A percentile compares a stretch with the other conserved stretches of the same genome.
These are phyloP conservation scores for Diaporthe velutina DNA, from an alignment of 2,329 filamentous ascomycete species.

Conservation along the genomic window DNA sequence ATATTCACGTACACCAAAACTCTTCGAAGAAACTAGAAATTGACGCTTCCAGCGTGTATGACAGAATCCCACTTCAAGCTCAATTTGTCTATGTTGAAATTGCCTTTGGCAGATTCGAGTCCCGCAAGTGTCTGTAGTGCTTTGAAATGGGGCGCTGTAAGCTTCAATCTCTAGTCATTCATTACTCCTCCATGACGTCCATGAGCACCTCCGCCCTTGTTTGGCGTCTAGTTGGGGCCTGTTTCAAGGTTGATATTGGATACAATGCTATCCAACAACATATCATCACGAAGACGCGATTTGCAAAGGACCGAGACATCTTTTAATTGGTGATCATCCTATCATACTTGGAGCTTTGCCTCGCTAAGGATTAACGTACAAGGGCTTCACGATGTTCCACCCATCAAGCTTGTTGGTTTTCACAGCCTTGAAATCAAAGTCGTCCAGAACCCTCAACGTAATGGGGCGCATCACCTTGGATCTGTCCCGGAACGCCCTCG, in stretches of 20 bases:
- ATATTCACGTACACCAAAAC: neutral
- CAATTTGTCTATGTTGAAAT: neutral
- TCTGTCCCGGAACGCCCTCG: slow-evolving; percentile 41
- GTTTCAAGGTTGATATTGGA: neutral
- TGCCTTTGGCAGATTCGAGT: neutral
- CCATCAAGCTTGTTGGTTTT: slow-evolving; percentile 45
- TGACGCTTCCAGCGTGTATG: neutral
- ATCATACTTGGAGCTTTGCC: neutral
- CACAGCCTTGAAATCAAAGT: slow-evolving; percentile 51
- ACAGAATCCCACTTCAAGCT: neutral
- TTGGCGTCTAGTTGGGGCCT: neutral
- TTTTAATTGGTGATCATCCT: neutral
- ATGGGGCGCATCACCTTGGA: slow-evolving; percentile 46
- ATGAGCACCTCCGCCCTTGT: neutral
- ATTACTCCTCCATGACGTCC: neutral
- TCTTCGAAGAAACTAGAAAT: neutral
- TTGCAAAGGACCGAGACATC: too few relatives aligned
- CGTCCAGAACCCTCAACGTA: slow-evolving; percentile 56
- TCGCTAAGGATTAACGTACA: slow-evolving; percentile 57
- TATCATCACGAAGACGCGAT: neutral
- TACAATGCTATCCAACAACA: too few relatives aligned
- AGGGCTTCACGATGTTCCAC: slow-evolving; percentile 45
- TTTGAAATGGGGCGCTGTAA: neutral
- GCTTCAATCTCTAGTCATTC: neutral
- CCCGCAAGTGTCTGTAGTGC: neutral